phyloP scores from a whole-genome alignment of 306 rosid genomes.

The Mimosa pudica region DNA sequence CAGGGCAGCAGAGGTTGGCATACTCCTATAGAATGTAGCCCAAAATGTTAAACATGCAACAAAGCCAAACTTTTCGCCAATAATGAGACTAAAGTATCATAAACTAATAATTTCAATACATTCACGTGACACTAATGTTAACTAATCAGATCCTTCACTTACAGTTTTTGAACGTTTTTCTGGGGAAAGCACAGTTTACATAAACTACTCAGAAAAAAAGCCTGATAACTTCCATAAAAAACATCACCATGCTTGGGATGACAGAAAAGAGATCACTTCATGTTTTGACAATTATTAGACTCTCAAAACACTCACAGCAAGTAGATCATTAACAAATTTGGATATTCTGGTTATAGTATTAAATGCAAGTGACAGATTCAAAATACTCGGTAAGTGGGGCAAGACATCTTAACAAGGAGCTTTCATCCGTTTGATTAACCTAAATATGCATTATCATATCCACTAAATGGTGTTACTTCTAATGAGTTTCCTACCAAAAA shows the following conservation, averaged over 20 bases:
- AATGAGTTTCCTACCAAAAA: background rate
- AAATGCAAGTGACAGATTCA: background rate
- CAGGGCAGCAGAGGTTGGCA: slow-evolving; percentile 99
- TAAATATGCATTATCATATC: too few relatives aligned
- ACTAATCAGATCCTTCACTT: background rate
- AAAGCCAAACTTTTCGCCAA: background rate
- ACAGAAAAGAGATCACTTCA: background rate
- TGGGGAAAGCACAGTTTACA: background rate
- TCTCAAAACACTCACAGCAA: background rate
- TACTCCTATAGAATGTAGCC: slow-evolving; percentile 70
- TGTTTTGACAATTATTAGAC: background rate
- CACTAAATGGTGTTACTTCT: background rate
- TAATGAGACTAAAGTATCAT: background rate
- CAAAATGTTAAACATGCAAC: slow-evolving; percentile 7
- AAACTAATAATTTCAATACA: background rate
- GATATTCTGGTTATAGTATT: background rate
- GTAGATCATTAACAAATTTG: background rate
- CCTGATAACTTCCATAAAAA: background rate
- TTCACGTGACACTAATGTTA: background rate
- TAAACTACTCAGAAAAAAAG: background rate
- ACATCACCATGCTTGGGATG: background rate
- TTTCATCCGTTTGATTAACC: background rate
- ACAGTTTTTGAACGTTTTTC: background rate
- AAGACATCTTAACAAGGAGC: slow-evolving; percentile 16
- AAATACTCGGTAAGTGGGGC: background rate